phyloP scores from a whole-genome alignment of 441 rosid species.

The Erodium trifolium region DNA sequence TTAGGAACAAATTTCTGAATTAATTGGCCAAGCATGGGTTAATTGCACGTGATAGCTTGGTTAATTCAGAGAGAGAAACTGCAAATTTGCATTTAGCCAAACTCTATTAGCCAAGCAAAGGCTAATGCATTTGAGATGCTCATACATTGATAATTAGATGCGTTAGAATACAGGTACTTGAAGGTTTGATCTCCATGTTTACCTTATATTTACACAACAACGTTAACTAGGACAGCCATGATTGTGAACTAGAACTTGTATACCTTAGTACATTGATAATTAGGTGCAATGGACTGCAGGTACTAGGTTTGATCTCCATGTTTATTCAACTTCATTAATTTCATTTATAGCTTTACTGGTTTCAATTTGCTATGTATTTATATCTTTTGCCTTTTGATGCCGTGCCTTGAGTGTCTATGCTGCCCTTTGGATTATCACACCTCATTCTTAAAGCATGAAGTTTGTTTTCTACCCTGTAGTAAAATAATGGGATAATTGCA shows the following conservation, averaged over 20 bases:
- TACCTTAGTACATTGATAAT: not conserved
- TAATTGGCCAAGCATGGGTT: no score
- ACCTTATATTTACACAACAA: no score
- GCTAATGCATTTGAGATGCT: no score
- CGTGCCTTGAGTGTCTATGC: not conserved
- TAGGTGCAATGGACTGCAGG: not conserved
- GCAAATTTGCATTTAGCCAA: no score
- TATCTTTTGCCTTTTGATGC: not conserved
- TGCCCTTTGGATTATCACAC: not conserved
- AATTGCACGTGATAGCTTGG: no score
- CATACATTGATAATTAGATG: not conserved
- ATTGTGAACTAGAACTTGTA: not conserved
- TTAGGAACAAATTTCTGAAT: no score
- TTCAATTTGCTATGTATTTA: not conserved
- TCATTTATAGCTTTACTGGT: not conserved
- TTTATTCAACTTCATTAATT: not conserved
- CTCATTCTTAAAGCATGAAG: not conserved
- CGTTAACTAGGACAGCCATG: no score
- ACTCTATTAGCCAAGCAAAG: no score
- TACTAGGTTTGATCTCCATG: not conserved
- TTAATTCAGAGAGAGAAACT: no score
- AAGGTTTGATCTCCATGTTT: not conserved
- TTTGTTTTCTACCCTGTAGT: not conserved
- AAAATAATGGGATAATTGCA: no score
- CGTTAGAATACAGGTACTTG: not conserved